These are phyloP conservation scores for Spizellomyces sp. DNA, from an alignment of 192 early-diverging fungal genomes.

Conservation along the genomic window DNA sequence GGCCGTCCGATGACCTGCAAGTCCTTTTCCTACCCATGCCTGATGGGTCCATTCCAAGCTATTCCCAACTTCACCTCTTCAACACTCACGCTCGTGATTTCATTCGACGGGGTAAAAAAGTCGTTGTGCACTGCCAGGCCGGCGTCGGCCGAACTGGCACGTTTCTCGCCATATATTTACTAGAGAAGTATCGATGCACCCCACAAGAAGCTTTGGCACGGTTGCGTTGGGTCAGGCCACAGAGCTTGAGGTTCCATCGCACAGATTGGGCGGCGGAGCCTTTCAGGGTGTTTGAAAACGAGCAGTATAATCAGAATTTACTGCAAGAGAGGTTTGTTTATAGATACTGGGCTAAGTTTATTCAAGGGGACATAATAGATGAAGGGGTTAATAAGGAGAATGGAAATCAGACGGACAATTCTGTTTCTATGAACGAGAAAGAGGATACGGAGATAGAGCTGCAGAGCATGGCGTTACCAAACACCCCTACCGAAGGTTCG, in stretches of 20 bases:
- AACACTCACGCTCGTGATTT: slow-evolving; percentile 30
- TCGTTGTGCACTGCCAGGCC: slow-evolving; percentile 55
- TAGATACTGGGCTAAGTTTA: slow-evolving; percentile 33
- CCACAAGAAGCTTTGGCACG: slow-evolving; percentile 38
- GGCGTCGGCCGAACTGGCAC: slow-evolving; percentile 54
- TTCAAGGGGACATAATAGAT: neutral
- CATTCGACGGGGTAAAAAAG: slow-evolving; percentile 39
- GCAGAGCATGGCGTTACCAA: neutral
- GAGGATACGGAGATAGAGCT: neutral
- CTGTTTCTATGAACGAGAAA: neutral
- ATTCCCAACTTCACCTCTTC: slow-evolving; percentile 41
- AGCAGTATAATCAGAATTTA: slow-evolving; percentile 39
- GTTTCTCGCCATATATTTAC: slow-evolving; percentile 50
- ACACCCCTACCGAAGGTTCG: neutral
- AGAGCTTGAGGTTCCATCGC: slow-evolving; percentile 50
- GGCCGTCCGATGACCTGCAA: slow-evolving; percentile 15
- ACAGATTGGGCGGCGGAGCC: slow-evolving; percentile 50
- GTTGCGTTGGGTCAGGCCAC: slow-evolving; percentile 44
- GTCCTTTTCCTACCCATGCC: slow-evolving; percentile 51
- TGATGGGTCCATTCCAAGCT: slow-evolving; percentile 46
- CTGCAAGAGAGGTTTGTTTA: slow-evolving; percentile 49
- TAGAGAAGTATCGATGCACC: slow-evolving; percentile 46
- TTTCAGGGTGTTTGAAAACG: slow-evolving; percentile 32
- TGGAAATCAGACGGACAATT: neutral
- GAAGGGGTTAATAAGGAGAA: neutral